These are phyloP conservation scores for Malus fusca DNA, from an alignment of 306 rosid genomes.

Conservation along the genomic window DNA sequence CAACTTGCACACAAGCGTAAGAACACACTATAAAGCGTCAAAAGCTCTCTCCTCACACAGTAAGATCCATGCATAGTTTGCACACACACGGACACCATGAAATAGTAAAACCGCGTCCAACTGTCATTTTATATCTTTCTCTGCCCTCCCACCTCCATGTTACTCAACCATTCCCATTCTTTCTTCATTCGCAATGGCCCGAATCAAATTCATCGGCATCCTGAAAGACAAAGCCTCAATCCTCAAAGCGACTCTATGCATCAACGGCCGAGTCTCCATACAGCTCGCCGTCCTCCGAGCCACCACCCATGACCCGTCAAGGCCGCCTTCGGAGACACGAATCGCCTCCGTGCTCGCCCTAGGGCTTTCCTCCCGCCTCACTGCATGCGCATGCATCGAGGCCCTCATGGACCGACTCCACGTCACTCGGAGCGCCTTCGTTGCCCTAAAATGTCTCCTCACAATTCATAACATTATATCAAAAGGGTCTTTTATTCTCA, in stretches of 20 bases:
- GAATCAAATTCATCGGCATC: constrained; percentile 25
- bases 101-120: neutral
- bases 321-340: constrained; percentile 39
- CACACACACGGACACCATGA: neutral
- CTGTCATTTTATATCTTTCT: neutral
- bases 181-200: constrained; percentile 19
- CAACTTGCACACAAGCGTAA: neutral
- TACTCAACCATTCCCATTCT: neutral
- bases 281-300: constrained; percentile 55
- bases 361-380: constrained; percentile 21
- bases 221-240: constrained; percentile 71
- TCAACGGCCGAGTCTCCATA: constrained; percentile 38
- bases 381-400: constrained; percentile 43
- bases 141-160: neutral
- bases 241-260: constrained; percentile 43
- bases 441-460: constrained; percentile 77
- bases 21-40: neutral
- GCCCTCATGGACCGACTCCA: constrained; percentile 73
- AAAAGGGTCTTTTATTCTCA: constrained; percentile 43
- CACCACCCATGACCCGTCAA: constrained; percentile 52
- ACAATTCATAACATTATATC: constrained; percentile 44
- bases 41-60: neutral
- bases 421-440: constrained; percentile 47
- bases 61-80: neutral
- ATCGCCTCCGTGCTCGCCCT: constrained; percentile 43